Percentiles rank a stretch among this genome's conserved stretches.
phyloP scores from a whole-genome alignment of 352 stramenopile genomes.

The Globisporangium mamillatum region DNA sequence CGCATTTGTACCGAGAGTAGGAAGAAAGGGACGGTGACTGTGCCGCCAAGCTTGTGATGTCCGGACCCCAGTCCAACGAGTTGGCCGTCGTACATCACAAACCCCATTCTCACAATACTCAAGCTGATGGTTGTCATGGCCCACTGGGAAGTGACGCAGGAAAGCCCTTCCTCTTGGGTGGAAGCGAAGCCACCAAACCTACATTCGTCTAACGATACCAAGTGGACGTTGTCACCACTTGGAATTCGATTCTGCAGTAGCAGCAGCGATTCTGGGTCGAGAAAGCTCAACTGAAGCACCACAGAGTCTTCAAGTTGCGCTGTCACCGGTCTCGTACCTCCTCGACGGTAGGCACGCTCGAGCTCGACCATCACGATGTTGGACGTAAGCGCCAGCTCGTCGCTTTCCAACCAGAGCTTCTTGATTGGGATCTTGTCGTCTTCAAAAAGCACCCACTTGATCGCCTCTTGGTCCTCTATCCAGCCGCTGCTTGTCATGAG shows the following conservation, averaged over 20 bases:
- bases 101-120: neutral
- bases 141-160: neutral
- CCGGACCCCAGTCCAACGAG: neutral
- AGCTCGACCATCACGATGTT: neutral
- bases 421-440: constrained; percentile 1
- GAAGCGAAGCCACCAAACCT: neutral
- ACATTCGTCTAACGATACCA: neutral
- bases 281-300: constrained; percentile 2
- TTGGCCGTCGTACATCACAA: neutral
- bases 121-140: too few species aligned
- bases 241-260: neutral
- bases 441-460: constrained; percentile 10
- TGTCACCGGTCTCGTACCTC: neutral
- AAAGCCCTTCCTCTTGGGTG: neutral
- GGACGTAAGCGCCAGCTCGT: neutral
- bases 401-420: neutral
- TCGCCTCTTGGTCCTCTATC: neutral
- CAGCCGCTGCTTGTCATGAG: constrained; percentile 1
- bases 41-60: neutral
- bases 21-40: neutral
- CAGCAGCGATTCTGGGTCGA: constrained; percentile 2
- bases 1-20: neutral
- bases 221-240: neutral
- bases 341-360: neutral
- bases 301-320: neutral